These are phyloP conservation scores for Trypanosoma rangeli DNA, from an alignment of 208 protist genomes.

Conservation along the genomic window DNA sequence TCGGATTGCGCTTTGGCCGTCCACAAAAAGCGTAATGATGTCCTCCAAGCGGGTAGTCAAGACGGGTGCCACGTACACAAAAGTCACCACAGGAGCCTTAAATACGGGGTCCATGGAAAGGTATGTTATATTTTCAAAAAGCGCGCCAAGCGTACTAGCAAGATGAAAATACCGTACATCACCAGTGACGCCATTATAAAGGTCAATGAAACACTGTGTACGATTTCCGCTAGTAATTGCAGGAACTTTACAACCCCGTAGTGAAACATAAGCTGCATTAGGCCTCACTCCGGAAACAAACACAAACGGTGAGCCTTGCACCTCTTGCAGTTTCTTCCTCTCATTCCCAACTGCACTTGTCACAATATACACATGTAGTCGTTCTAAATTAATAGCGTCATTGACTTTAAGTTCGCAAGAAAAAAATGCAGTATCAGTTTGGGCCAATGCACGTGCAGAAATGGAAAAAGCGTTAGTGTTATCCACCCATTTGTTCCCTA, in stretches of 20 bases:
- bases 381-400: conserved; percentile 22
- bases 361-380: conserved; percentile 23
- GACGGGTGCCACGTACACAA: conserved; percentile 45
- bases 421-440: conserved; percentile 26
- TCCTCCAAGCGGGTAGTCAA: conserved; percentile 33
- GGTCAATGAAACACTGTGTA: conserved; percentile 49
- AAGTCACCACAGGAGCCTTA: conserved; percentile 30
- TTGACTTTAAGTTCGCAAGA: conserved; percentile 34
- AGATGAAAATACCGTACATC: conserved; percentile 44
- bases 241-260: conserved; percentile 39
- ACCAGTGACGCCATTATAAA: conserved; percentile 41
- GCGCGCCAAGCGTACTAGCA: conserved; percentile 25
- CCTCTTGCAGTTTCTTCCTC: conserved; percentile 9
- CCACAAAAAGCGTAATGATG: conserved; percentile 39
- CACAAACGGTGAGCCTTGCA: conserved; percentile 42
- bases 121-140: conserved; percentile 38
- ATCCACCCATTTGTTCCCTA: conserved; percentile 10
- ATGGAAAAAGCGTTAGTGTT: conserved; percentile 14
- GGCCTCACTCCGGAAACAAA: conserved; percentile 43
- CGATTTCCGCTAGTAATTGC: conserved; percentile 35
- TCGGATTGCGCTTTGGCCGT: conserved; percentile 30
- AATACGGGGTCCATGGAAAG: conserved; percentile 34
- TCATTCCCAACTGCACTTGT: neutral
- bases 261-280: conserved; percentile 34
- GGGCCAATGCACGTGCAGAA: conserved; percentile 11